These are phyloP conservation scores for Elsinoe fawcettii DNA, from an alignment of 2,329 filamentous ascomycete genomes.

Conservation along the genomic window DNA sequence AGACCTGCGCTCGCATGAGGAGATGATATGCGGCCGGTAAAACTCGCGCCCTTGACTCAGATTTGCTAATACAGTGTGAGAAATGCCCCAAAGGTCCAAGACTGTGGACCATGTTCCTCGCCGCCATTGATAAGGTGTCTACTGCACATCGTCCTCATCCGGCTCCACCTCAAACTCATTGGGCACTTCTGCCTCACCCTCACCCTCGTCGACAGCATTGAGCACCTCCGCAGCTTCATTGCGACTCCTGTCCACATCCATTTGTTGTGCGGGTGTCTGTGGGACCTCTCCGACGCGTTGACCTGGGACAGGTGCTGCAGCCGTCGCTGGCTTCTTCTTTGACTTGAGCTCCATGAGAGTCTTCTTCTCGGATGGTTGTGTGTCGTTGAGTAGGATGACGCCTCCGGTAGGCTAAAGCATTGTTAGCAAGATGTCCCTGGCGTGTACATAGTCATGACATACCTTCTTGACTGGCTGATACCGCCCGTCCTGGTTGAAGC, in stretches of 20 bases:
- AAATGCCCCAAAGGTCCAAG: not conserved
- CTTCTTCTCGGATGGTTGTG: conserved; percentile 68
- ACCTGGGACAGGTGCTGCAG: conserved; percentile 35
- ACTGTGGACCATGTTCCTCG: not conserved
- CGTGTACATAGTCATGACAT: conserved; percentile 27
- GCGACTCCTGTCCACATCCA: conserved; percentile 27
- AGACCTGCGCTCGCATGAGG: conserved; percentile 9
- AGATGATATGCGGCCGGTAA: conserved; percentile 8
- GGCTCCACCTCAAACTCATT: conserved; percentile 72
- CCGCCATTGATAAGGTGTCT: not conserved
- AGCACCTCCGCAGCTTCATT: conserved; percentile 60
- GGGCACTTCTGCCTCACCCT: conserved; percentile 63
- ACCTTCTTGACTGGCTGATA: conserved; percentile 94
- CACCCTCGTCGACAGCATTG: conserved; percentile 76
- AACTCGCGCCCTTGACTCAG: conserved; percentile 5
- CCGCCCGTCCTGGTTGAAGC: conserved; percentile 70
- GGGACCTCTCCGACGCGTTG: conserved; percentile 22
- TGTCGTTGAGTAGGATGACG: conserved; percentile 84
- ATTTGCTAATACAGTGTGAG: conserved; percentile 12
- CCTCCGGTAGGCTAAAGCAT: conserved; percentile 72
- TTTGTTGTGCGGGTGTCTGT: conserved; percentile 22
- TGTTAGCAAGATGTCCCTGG: conserved; percentile 35
- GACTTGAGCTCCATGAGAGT: conserved; percentile 83
- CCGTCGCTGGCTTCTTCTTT: conserved; percentile 57
- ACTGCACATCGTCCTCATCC: conserved; percentile 41